Base-by-base conservation (phyloP, 257 asterid genomes). In the Ballota nigra region DNA sequence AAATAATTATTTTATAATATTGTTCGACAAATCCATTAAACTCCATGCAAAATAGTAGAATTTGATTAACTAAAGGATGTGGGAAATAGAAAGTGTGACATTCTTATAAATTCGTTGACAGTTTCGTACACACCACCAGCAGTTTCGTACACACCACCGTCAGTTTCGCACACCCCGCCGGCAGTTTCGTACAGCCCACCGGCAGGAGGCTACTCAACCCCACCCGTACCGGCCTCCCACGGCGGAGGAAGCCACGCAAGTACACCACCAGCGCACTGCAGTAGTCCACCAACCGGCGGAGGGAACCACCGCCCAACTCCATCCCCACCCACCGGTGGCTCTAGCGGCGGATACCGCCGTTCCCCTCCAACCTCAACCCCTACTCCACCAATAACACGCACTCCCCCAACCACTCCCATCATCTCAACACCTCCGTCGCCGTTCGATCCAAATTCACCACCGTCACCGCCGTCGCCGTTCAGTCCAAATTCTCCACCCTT, bases 401-500 rank as follows among this genome's bases (percentile, higher is more conserved):
- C 72, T 41, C 83, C 87, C 29, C 84, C 88, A 31, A 63, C 22
- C 75, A 77, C 66, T 10, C 89, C 94, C 0, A 74, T 68, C 40
- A 63, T 71, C 55, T 71, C 97, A 7, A 89, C 97, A 13, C 95
- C 95, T 15, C 96, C 90, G 1, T 78, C 58, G 18, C 28, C 80
- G 9, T 78, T 81, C 22, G 91, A 87, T 26, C 29, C 29, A 26
- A 81, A 75, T 87, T 90, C 92, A 19, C 96, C 97, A 8, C 93
- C 96, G n/a, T n/a, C n/a, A n/a, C n/a, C n/a, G n/a, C n/a, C n/a
- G n/a, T n/a, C n/a, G 24, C 31, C 80, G 11, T 77, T 81, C 22
- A 90, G 86, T 45, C 98, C 98, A 11, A 81, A 75, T 87, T 90
- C 92, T 22, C 96, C 97, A 8, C 93, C 96, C 36, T 88, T 84